A percentile compares a stretch with the other conserved stretches of the same genome.
These are phyloP conservation scores for Fusarium cyanostomum DNA, from an alignment of 2,329 filamentous ascomycete genomes.

Conservation along the genomic window DNA sequence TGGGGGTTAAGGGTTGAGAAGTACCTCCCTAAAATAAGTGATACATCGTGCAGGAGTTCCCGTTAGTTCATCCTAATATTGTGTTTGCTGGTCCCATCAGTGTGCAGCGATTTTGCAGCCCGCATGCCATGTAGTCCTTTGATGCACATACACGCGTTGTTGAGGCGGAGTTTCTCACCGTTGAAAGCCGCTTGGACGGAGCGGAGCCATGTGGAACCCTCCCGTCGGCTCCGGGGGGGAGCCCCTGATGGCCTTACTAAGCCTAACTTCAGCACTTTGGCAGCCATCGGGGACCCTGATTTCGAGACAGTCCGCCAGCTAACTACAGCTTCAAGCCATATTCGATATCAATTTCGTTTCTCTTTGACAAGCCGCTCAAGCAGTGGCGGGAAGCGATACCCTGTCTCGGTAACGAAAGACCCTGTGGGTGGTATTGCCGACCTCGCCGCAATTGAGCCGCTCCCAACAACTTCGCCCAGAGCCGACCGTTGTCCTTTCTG, in stretches of 20 bases:
- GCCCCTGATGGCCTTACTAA: conserved; percentile 42
- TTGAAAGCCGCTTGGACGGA: not conserved
- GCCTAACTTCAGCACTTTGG: conserved; percentile 11
- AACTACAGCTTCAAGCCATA: conserved; percentile 5
- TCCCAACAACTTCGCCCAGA: conserved; percentile 17
- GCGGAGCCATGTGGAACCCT: conserved; percentile 31
- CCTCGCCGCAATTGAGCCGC: not conserved
- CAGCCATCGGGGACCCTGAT: conserved; percentile 15
- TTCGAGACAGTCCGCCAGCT: conserved; percentile 12
- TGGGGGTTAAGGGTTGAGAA: too few species aligned
- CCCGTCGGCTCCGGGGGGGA: not conserved
- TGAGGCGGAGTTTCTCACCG: conserved; percentile 27
- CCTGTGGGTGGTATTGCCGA: not conserved
- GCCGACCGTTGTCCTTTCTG: conserved; percentile 13
- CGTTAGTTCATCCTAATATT: too few species aligned
- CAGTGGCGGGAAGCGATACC: not conserved
- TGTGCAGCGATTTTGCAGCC: not conserved
- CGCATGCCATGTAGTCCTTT: not conserved
- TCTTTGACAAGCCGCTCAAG: not conserved
- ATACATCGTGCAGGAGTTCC: too few species aligned
- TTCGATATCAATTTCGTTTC: conserved; percentile 12
- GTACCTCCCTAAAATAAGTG: too few species aligned
- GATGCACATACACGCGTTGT: conserved; percentile 30
- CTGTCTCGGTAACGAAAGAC: not conserved
- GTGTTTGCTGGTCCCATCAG: not conserved